Evolutionary conservation across 2,329 filamentous ascomycete species (phyloP).

Genomic region (Alternaria viburni): DNA sequence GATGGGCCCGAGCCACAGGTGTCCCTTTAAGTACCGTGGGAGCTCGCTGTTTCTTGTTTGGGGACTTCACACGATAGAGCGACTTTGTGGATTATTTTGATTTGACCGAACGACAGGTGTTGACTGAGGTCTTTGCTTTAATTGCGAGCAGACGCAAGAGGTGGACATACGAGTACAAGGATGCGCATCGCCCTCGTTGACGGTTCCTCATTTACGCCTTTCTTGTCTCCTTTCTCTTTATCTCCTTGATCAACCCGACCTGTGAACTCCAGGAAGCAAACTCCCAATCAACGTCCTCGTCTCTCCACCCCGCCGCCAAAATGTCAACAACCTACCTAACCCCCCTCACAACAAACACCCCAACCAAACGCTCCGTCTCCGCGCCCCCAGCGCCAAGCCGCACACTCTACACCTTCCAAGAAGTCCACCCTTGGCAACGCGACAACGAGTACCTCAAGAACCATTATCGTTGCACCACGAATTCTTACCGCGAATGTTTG

Average conservation of each 20-base stretch:
- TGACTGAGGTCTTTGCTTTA: background rate
- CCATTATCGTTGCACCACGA: slow-evolving; percentile 1
- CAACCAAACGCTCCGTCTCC: background rate
- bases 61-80: background rate
- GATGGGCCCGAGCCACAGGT: background rate
- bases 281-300: background rate
- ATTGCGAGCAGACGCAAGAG: background rate
- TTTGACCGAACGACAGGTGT: background rate
- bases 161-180: background rate
- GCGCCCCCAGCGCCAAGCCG: slow-evolving; percentile 5
- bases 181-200: background rate
- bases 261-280: background rate
- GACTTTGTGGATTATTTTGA: background rate
- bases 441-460: slow-evolving; percentile 8
- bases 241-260: background rate
- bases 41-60: background rate
- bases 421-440: slow-evolving; percentile 11
- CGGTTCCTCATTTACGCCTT: background rate
- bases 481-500: slow-evolving; percentile 6
- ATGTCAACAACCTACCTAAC: background rate
- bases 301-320: background rate
- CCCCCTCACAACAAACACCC: background rate
- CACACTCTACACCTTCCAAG: slow-evolving; percentile 18
- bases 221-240: background rate
- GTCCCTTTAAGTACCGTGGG: background rate